Percentiles rank a stretch among this genome's conserved stretches.
Conservation (phyloP, 495 filamentous ascomycete species). For the Daldinia grandis region DNA sequence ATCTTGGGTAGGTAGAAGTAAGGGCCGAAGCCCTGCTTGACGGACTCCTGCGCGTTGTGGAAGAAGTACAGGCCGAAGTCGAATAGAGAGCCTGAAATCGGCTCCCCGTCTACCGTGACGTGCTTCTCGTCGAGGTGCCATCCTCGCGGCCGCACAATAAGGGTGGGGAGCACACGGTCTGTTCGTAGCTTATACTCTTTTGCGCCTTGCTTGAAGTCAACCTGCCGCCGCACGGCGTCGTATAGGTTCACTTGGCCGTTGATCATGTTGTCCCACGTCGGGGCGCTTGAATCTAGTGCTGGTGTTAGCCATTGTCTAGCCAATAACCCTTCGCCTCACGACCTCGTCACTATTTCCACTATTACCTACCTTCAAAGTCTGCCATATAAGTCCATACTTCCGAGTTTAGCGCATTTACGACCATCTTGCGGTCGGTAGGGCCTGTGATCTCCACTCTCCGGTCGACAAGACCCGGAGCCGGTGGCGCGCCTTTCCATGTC, state of each 20-base stretch:
- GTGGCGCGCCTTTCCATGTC: slow-evolving; percentile 92
- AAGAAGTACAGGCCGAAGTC: slow-evolving; percentile 99
- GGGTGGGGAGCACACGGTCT: slow-evolving; percentile 78
- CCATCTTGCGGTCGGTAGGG: slow-evolving; percentile 98
- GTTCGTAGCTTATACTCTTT: slow-evolving; percentile 98
- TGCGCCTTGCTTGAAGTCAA: slow-evolving; percentile 94
- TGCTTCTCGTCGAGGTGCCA: slow-evolving; percentile 99
- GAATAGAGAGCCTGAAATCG: slow-evolving; percentile 92
- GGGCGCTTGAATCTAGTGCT: slow-evolving; percentile 85
- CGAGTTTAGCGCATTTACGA: slow-evolving; percentile 96
- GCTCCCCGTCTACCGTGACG: slow-evolving; percentile 93
- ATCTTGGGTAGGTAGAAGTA: slow-evolving; percentile 99
- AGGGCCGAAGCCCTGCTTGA: slow-evolving; percentile 83
- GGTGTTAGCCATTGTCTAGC: slow-evolving; percentile 17
- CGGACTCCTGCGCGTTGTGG: slow-evolving; percentile 93
- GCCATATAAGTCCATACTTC: slow-evolving; percentile 99
- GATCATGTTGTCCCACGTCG: slow-evolving; percentile 99
- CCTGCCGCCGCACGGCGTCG: slow-evolving; percentile 91
- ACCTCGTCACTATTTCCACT: not conserved
- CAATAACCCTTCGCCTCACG: not conserved
- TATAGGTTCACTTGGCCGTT: slow-evolving; percentile 98
- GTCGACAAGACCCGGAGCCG: slow-evolving; percentile 93
- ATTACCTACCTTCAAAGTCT: slow-evolving; percentile 85
- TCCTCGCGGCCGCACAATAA: slow-evolving; percentile 87
- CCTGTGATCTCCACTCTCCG: slow-evolving; percentile 98